These are phyloP conservation scores for Xylaria polymorpha DNA, from an alignment of 2,329 filamentous ascomycete genomes.

Conservation along the genomic window DNA sequence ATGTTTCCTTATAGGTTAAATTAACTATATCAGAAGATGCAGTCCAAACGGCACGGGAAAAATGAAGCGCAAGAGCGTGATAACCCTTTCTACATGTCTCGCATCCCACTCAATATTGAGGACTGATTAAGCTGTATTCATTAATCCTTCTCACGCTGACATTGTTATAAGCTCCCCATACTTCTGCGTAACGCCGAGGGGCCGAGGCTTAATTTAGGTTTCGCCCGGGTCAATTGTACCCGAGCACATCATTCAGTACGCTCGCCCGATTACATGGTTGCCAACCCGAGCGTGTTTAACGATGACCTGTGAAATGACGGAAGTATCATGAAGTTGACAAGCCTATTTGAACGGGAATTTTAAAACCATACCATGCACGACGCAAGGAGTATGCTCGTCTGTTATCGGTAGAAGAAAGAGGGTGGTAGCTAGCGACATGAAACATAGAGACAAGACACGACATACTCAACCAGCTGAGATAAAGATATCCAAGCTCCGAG, in stretches of 20 bases:
- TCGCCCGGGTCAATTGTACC: too few relatives aligned
- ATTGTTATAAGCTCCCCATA: too few relatives aligned
- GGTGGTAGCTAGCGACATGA: neutral
- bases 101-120: neutral
- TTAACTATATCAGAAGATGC: too few relatives aligned
- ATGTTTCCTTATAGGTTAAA: too few relatives aligned
- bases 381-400: neutral
- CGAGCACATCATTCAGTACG: neutral
- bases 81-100: too few relatives aligned
- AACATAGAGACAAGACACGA: neutral
- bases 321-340: neutral
- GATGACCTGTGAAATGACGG: neutral
- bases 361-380: too few relatives aligned
- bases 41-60: too few relatives aligned
- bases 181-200: too few relatives aligned
- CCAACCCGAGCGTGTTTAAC: neutral
- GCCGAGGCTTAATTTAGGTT: too few relatives aligned
- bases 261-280: neutral
- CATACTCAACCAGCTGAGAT: neutral
- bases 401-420: neutral
- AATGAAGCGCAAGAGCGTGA: too few relatives aligned
- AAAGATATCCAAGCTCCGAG: neutral
- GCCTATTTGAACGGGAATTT: too few relatives aligned
- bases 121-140: neutral
- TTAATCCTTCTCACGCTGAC: too few relatives aligned